These are phyloP conservation scores for Cladosporium sp. DNA, from an alignment of 2,329 filamentous ascomycete genomes.

Conservation along the genomic window DNA sequence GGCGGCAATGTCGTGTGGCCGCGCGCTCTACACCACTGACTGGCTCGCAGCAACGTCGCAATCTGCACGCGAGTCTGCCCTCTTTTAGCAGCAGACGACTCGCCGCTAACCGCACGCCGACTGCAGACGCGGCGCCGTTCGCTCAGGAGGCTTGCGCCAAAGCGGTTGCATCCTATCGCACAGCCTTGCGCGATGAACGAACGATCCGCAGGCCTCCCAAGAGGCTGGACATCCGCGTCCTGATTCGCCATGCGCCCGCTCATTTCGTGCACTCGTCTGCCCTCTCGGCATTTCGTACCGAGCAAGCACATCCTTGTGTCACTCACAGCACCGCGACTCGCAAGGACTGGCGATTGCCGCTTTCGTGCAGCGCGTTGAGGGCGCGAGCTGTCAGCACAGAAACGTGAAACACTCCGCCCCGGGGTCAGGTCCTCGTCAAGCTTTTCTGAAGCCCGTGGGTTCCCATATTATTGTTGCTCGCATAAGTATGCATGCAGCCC, in stretches of 20 bases:
- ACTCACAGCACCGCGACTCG: not conserved
- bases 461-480: not conserved
- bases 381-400: not conserved
- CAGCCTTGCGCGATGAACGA: not conserved
- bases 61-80: not conserved
- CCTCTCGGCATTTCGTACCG: not conserved
- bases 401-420: not conserved
- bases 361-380: not conserved
- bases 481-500: not conserved
- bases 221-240: not conserved
- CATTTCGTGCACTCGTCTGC: not conserved
- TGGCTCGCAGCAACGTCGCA: not conserved
- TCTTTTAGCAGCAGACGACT: not conserved
- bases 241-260: not conserved
- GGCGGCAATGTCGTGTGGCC: not conserved
- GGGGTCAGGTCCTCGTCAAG: conserved; percentile 3
- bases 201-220: not conserved
- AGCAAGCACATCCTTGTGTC: not conserved
- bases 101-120: not conserved
- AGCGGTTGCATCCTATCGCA: not conserved
- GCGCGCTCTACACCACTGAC: not conserved
- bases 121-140: not conserved
- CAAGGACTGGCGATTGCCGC: not conserved
- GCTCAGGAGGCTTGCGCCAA: not conserved
- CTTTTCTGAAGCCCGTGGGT: not conserved